Base-by-base conservation (phyloP, 2,329 filamentous ascomycete genomes). In the Colletotrichum tamarilloi region DNA sequence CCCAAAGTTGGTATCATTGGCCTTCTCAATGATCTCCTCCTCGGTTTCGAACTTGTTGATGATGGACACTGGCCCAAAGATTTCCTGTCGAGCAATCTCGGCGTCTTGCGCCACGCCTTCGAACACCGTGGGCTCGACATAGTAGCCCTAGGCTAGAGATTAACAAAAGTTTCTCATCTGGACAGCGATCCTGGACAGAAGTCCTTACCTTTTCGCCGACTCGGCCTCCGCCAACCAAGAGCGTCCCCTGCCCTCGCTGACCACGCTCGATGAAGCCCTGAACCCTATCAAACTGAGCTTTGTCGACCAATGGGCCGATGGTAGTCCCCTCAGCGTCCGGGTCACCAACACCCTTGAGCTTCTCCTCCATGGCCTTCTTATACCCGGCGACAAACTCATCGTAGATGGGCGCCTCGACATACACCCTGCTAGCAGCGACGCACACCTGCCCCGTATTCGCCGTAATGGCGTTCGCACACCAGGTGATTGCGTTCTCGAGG, bases 401-500 rank as follows among this genome's bases (percentile, higher is more conserved):
- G 76, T 93, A 91, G 80, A 93, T 87, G 46, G 81, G 79, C 59
- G 86, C 82, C 1, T 92, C 92, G 4, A 94, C 88, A 80, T 94
- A 94, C 9, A 94, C 91, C 3, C 92, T 85, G 1, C 92, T 93
- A 6, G 92, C 92, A 75, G 94, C 94, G 42, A 92, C 93, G 84
- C 93, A 95, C 60, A 94, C 91, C 80, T 95, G 93, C 22, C 93
- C 92, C 0, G 91, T 91, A 77, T 94, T 94, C 69, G 90, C 90
- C 84, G 93, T 92, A 86, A 94, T 81, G 14, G 82, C 77, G 68
- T 80, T 79, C 30, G 78, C 78, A 16, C 79, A 78, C 81, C 81
- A 83, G 5, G 71, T 76, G 7, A 80, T 90, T 12, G 92, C 92
- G 76, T 87, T 88, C 38, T 92, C 89, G 46, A 94, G 78, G 64